Evolutionary conservation across 805 yeast genomes (phyloP).

Genomic region (Gaillardinia entomophila): DNA sequence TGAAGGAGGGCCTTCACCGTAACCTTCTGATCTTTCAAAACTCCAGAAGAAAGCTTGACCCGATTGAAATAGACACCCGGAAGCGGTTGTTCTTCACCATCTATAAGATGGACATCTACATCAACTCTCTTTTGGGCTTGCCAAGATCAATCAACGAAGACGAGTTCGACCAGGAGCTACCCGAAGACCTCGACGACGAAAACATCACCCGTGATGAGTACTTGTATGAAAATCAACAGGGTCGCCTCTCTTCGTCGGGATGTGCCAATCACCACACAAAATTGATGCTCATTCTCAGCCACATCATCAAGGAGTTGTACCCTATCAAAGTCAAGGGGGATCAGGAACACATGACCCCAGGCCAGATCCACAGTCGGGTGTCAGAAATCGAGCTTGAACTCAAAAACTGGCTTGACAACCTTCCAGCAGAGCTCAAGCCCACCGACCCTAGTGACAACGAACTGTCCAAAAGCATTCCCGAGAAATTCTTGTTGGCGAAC

Average conservation of each 20-base stretch:
- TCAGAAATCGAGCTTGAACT: constrained; percentile 63
- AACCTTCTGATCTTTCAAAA: constrained; percentile 45
- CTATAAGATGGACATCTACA: constrained; percentile 85
- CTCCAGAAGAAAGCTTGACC: constrained; percentile 53
- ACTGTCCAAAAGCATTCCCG: constrained; percentile 28
- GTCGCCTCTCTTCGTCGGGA: constrained; percentile 60
- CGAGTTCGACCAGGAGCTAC: constrained; percentile 84
- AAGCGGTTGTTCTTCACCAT: constrained; percentile 86
- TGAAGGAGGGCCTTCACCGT: constrained; percentile 79
- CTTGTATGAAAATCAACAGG: constrained; percentile 40
- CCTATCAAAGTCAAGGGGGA: constrained; percentile 51
- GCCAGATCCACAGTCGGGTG: constrained; percentile 40
- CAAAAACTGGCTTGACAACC: constrained; percentile 61
- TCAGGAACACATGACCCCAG: constrained; percentile 17
- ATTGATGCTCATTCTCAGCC: constrained; percentile 63
- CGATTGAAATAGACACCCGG: constrained; percentile 76
- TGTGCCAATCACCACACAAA: constrained; percentile 84
- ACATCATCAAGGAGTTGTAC: constrained; percentile 66
- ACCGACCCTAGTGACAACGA: constrained; percentile 47
- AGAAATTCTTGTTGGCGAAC: constrained; percentile 65
- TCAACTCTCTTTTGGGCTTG: constrained; percentile 79
- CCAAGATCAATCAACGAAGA: constrained; percentile 73
- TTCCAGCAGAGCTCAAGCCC: constrained; percentile 70
- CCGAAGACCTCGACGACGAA: constrained; percentile 81
- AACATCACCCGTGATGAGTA: constrained; percentile 68